Evolutionary conservation across 2,329 filamentous ascomycete species (phyloP).

Genomic region (Pseudocercospora cruenta): DNA sequence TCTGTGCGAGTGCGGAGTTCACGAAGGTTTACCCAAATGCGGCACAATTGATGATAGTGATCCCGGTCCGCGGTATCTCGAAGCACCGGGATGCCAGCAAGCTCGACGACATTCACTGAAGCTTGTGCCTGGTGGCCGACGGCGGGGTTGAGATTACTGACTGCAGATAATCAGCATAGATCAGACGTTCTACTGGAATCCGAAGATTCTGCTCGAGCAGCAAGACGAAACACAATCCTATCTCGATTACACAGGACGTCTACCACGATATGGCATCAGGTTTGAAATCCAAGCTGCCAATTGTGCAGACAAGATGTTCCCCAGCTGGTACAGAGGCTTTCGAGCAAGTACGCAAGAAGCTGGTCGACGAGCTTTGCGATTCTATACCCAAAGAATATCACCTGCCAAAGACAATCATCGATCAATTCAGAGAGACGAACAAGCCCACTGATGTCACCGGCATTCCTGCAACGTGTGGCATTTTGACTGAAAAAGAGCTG

Average conservation of each 20-base stretch:
- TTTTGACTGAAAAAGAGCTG: conserved; percentile 19
- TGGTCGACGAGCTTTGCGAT: conserved; percentile 12
- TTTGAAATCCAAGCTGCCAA: conserved; percentile 1
- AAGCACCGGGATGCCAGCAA: not conserved
- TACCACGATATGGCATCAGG: not conserved
- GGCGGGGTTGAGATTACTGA: not conserved
- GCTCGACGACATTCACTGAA: not conserved
- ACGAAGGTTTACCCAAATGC: not conserved
- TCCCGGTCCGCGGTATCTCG: not conserved
- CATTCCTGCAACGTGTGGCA: conserved; percentile 22
- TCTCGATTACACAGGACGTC: not conserved
- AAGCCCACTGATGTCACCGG: conserved; percentile 19
- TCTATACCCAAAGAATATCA: conserved; percentile 14
- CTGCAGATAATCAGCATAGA: not conserved
- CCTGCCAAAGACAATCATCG: conserved; percentile 12
- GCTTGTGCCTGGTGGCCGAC: conserved; percentile 2
- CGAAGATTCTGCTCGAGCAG: not conserved
- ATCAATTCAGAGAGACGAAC: conserved; percentile 1
- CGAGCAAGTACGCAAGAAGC: conserved; percentile 8
- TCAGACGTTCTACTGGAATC: not conserved
- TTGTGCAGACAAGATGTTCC: conserved; percentile 10
- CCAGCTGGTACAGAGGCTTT: conserved; percentile 15
- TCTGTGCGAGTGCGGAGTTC: not conserved
- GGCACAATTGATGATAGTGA: not conserved
- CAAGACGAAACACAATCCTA: not conserved